A percentile compares a stretch with the other conserved stretches of the same genome.
Conservation (phyloP, 106 monocot species). For the Dioscorea dumetorum region DNA sequence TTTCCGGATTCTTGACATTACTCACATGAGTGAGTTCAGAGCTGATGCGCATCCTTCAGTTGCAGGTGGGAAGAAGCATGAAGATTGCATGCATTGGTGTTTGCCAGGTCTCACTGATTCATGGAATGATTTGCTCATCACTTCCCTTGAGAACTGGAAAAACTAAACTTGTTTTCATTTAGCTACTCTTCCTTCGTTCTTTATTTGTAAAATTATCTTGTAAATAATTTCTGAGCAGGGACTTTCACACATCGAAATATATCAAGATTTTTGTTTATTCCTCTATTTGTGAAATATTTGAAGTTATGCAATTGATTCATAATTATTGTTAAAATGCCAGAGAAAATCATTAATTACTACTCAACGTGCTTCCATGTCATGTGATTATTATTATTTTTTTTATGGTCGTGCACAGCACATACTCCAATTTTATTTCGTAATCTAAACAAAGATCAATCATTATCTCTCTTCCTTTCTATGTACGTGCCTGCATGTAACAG, state of each 20-base stretch:
- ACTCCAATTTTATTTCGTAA: not conserved
- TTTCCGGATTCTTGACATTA: slow-evolving; percentile 43
- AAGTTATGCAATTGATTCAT: not conserved
- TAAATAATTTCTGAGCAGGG: not conserved
- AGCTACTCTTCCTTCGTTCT: not conserved
- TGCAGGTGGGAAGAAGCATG: slow-evolving; percentile 62
- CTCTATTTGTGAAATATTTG: not conserved
- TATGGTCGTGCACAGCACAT: not conserved
- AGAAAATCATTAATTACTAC: not conserved
- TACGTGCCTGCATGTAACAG: not conserved
- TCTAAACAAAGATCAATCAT: not conserved
- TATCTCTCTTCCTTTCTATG: not conserved
- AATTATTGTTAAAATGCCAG: not conserved
- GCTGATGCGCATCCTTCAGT: slow-evolving; percentile 74
- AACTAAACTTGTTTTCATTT: not conserved
- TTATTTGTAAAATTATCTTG: not conserved
- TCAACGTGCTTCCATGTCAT: not conserved
- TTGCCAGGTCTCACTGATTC: slow-evolving; percentile 61
- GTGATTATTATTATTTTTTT: not conserved
- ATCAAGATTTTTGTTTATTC: not conserved
- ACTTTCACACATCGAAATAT: not conserved
- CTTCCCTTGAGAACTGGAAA: slow-evolving; percentile 12
- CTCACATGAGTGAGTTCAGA: slow-evolving; percentile 65
- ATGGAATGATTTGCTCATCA: slow-evolving; percentile 55
- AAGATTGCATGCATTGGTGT: slow-evolving; percentile 86